Evolutionary conservation across 225 moss, liverwort and hornwort species (phyloP).

Genomic region (Pleurozium schreberi): DNA sequence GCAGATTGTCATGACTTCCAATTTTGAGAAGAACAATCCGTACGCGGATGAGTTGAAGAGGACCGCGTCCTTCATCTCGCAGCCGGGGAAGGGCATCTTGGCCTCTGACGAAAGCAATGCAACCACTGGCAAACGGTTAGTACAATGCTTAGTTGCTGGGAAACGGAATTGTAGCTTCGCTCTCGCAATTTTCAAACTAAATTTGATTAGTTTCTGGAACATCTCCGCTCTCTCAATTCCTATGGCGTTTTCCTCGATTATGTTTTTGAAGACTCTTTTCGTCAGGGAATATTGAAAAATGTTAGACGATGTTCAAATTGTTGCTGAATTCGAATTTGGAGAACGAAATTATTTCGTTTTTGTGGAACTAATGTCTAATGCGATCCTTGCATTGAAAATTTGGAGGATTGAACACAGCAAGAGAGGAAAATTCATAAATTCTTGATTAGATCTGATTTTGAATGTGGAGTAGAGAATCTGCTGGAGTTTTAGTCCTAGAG

Average conservation of each 20-base stretch:
- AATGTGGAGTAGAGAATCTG: not conserved
- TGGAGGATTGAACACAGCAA: not conserved
- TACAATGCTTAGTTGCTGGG: not conserved
- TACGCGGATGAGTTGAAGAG: conserved; percentile 74
- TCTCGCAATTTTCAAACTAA: not conserved
- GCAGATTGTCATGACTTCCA: conserved; percentile 67
- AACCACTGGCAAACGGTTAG: conserved; percentile 90
- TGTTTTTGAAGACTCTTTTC: not conserved
- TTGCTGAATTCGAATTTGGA: not conserved
- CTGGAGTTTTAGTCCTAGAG: not conserved
- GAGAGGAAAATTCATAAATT: not conserved
- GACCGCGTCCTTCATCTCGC: conserved; percentile 79
- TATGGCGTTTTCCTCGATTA: not conserved
- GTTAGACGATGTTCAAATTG: not conserved
- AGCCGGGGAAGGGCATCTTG: conserved; percentile 84
- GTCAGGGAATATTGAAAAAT: not conserved
- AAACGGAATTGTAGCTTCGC: not conserved
- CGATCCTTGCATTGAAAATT: not conserved
- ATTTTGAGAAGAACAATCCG: conserved; percentile 85
- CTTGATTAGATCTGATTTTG: not conserved
- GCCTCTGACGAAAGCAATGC: conserved; percentile 99
- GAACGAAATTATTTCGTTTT: not conserved
- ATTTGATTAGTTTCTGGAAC: not conserved
- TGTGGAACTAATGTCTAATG: not conserved
- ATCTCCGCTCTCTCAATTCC: too few relatives aligned